Evolutionary conservation across 768 basidiomycete genomes (phyloP).

Genomic region (Goffeauzyma gilvescens): DNA sequence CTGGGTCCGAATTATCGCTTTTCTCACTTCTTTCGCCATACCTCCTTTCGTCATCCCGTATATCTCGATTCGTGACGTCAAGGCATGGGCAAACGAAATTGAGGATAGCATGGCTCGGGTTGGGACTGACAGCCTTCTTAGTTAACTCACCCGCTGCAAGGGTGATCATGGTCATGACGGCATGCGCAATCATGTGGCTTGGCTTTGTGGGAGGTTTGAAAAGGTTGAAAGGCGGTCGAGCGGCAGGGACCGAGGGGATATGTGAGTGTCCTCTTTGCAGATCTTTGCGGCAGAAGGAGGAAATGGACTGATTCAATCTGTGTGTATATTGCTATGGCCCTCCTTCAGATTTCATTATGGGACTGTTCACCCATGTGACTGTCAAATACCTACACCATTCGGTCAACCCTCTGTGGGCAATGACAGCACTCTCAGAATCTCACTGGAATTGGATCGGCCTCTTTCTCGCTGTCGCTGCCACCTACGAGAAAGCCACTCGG

Average conservation of each 20-base stretch:
- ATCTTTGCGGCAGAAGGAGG: too few relatives aligned
- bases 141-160: slow-evolving; percentile 35
- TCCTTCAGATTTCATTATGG: slow-evolving; percentile 22
- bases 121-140: slow-evolving; percentile 38
- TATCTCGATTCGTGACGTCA: slow-evolving; percentile 38
- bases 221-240: slow-evolving; percentile 28
- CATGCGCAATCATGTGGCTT: slow-evolving; percentile 39
- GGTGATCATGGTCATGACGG: slow-evolving; percentile 42
- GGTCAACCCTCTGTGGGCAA: slow-evolving; percentile 79
- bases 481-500: slow-evolving; percentile 36
- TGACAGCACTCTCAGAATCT: too few relatives aligned
- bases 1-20: slow-evolving; percentile 60
- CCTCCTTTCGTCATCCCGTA: slow-evolving; percentile 38
- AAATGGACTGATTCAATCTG: too few relatives aligned
- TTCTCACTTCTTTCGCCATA: slow-evolving; percentile 52
- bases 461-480: slow-evolving; percentile 41
- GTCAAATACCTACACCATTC: slow-evolving; percentile 61
- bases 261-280: slow-evolving; percentile 12
- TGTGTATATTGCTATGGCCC: too few relatives aligned
- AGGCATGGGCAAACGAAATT: slow-evolving; percentile 39
- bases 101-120: slow-evolving; percentile 37
- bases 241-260: slow-evolving; percentile 18
- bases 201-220: slow-evolving; percentile 43
- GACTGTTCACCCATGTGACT: slow-evolving; percentile 47
- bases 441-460: slow-evolving; percentile 53